Evolutionary conservation across 2,329 filamentous ascomycete species (phyloP).

Genomic region (Fusarium solani-melongenae): DNA sequence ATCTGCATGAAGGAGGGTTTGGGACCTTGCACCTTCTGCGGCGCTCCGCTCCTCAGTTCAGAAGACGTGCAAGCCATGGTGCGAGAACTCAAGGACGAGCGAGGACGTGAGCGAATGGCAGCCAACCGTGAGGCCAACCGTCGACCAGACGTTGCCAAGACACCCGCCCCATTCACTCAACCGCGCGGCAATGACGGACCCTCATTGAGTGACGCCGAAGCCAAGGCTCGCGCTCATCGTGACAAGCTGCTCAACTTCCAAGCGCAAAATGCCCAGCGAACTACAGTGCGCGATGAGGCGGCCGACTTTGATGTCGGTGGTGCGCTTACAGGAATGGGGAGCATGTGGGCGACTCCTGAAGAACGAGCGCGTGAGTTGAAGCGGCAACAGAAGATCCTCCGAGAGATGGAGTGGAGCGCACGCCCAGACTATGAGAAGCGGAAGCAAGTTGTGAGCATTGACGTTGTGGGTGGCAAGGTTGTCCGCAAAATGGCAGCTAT

Average conservation of each 20-base stretch:
- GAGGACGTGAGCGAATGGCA: slow-evolving; percentile 87
- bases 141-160: slow-evolving; percentile 71
- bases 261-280: slow-evolving; percentile 84
- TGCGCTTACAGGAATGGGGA: slow-evolving; percentile 57
- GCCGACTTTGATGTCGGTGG: slow-evolving; percentile 67
- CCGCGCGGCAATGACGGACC: slow-evolving; percentile 52
- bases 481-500: slow-evolving; percentile 76
- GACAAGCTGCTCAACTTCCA: slow-evolving; percentile 87
- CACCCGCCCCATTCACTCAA: slow-evolving; percentile 69
- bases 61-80: slow-evolving; percentile 89
- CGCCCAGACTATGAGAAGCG: slow-evolving; percentile 90
- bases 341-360: slow-evolving; percentile 85
- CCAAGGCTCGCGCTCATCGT: slow-evolving; percentile 79
- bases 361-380: slow-evolving; percentile 87
- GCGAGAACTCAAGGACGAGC: slow-evolving; percentile 82
- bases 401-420: slow-evolving; percentile 89
- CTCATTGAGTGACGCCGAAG: slow-evolving; percentile 67
- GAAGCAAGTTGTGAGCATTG: slow-evolving; percentile 84
- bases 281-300: slow-evolving; percentile 88
- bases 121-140: slow-evolving; percentile 79
- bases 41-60: slow-evolving; percentile 75
- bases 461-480: slow-evolving; percentile 81
- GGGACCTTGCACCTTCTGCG: slow-evolving; percentile 93
- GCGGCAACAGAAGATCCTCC: slow-evolving; percentile 82
- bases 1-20: slow-evolving; percentile 94